Evolutionary conservation across 169 alveolate species (phyloP).

Genomic region (Plasmodium falciparum): DNA sequence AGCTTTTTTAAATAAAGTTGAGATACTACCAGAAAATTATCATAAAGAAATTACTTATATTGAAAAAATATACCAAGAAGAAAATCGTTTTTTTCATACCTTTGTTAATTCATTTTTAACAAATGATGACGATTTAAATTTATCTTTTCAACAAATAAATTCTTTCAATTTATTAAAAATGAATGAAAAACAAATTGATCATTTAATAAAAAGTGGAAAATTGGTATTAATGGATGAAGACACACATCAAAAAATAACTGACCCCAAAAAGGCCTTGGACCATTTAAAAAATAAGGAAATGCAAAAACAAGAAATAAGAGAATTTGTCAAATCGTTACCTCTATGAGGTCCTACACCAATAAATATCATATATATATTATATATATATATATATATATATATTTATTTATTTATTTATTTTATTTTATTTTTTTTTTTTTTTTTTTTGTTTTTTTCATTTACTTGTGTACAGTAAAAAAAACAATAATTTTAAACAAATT

Average conservation of each 20-base stretch:
- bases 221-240: constrained; percentile 12
- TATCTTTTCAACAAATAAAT: background rate
- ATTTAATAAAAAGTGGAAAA: constrained; percentile 11
- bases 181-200: constrained; percentile 35
- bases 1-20: constrained; percentile 21
- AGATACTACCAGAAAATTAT: constrained; percentile 3
- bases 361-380: too few relatives aligned
- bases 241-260: constrained; percentile 14
- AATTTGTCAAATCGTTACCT: constrained; percentile 26
- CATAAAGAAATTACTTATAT: constrained; percentile 19
- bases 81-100: constrained; percentile 31
- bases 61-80: constrained; percentile 40
- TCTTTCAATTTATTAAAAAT: constrained; percentile 17
- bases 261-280: constrained; percentile 11
- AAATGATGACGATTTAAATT: constrained; percentile 8
- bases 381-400: too few relatives aligned
- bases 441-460: too few relatives aligned
- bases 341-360: background rate
- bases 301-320: constrained; percentile 2
- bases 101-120: constrained; percentile 25
- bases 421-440: too few relatives aligned
- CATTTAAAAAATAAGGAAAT: constrained; percentile 9
- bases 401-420: too few relatives aligned
- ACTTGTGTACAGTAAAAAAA: background rate
- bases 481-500: too few relatives aligned